Base-by-base conservation (phyloP, 768 basidiomycete species). In the Xerocomellus chrysenteron region DNA sequence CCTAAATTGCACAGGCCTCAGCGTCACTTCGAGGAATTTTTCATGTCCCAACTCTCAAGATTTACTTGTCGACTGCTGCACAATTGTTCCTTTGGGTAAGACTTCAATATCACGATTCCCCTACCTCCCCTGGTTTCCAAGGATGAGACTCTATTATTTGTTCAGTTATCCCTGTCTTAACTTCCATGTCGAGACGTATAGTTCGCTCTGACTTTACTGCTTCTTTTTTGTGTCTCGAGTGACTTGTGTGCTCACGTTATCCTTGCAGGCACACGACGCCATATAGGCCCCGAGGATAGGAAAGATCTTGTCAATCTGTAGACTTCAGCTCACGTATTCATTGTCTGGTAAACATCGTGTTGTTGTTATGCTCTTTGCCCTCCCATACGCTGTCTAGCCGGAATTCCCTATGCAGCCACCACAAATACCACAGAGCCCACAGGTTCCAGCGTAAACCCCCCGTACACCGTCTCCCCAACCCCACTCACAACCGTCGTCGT, bases 131-230 rank as follows among this genome's bases (percentile, higher is more conserved):
- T 13, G 21, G 24, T 50, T 37, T 45, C 19, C 43, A 19, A 47
- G 10, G 66, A 68, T 68, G 67, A 68, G 54, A 63, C 37, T 30
- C 16, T 52, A 30, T 30, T 24, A 33, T 57, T 43, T 50, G 21
- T 61, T 68, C 67, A 68, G 67, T 68, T 68, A 68, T 68, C 67
- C 67, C 67, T 68, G 67, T 68, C 67, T 68, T 68, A 68, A 68
- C 60, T 40, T 30, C 26, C 42, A 46, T 68, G 67, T 68, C 67
- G 67, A 68, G 58, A 59, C 48, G 5, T 40, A 10, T 36, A 19
- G 0, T 39, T 11, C 3, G 13, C 12, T 55, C 54, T 53, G 54
- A 61, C 14, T 28, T 8, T 9, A 0, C n/a, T 26, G 30, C 9
- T 45, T n/a, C 2, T 17, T 12, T 35, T 32, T 17, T 35, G 5